A percentile compares a stretch with the other conserved stretches of the same genome.
These are phyloP conservation scores for Linanthus parryae DNA, from an alignment of 148 eudicot species.

Conservation along the genomic window DNA sequence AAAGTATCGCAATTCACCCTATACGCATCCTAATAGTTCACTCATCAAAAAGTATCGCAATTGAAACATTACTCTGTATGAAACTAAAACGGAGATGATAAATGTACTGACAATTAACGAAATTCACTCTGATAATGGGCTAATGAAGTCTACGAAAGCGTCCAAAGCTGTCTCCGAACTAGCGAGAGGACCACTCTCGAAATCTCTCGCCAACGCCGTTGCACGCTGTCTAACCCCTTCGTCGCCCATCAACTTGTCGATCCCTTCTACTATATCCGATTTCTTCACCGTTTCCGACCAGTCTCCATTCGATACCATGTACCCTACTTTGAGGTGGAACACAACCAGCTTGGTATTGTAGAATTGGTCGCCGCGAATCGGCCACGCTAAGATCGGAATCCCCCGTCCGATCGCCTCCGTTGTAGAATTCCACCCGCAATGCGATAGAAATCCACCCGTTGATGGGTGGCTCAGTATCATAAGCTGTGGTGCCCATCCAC, in stretches of 20 bases:
- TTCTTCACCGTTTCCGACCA: slow-evolving; percentile 30
- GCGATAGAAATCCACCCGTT: slow-evolving; percentile 56
- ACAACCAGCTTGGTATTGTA: slow-evolving; percentile 50
- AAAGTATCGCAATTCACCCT: no score
- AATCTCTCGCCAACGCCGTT: slow-evolving; percentile 12
- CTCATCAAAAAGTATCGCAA: no score
- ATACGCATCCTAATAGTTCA: no score
- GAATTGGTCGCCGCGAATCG: slow-evolving; percentile 65
- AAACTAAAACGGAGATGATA: no score
- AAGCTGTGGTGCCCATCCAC: slow-evolving; percentile 74
- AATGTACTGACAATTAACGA: no score
- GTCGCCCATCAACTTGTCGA: slow-evolving; percentile 42
- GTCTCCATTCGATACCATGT: slow-evolving; percentile 22
- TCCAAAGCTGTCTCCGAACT: slow-evolving; percentile 43
- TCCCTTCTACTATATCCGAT: slow-evolving; percentile 38
- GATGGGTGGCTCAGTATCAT: slow-evolving; percentile 63
- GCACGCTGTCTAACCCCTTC: slow-evolving; percentile 36
- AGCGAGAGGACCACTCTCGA: slow-evolving; percentile 37
- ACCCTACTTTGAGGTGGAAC: slow-evolving; percentile 37
- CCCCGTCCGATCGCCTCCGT: slow-evolving; percentile 46
- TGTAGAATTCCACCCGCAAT: slow-evolving; percentile 78
- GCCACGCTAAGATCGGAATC: slow-evolving; percentile 62
- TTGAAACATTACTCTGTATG: no score
- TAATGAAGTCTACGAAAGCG: slow-evolving; percentile 29
- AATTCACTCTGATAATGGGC: no score